Conservation (phyloP, 305 asterid genomes). For the Fraxinus sp. region DNA sequence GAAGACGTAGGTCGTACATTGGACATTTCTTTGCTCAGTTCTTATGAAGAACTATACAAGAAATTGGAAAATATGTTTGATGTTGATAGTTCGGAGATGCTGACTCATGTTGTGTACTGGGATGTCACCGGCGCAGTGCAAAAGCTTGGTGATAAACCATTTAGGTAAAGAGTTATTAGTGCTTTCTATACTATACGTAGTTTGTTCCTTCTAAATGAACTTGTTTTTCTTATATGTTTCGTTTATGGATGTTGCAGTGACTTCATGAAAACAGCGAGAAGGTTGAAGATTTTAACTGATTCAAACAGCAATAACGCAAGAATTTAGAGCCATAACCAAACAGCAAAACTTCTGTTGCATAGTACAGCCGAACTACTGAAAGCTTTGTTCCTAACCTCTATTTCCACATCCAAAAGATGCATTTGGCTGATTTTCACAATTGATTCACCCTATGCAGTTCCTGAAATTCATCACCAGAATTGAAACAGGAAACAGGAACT, state of each 20-base stretch:
- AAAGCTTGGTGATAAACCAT: conserved; percentile 66
- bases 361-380: conserved; percentile 30
- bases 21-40: conserved; percentile 58
- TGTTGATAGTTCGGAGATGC: conserved; percentile 43
- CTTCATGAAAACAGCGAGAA: conserved; percentile 51
- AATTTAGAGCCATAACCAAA: conserved; percentile 29
- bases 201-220: not conserved
- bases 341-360: conserved; percentile 24
- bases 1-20: conserved; percentile 73
- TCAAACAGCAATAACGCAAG: conserved; percentile 51
- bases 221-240: not conserved
- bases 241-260: conserved; percentile 44
- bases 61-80: conserved; percentile 64
- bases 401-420: not conserved
- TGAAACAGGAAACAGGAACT: not conserved
- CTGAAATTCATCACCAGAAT: not conserved
- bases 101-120: conserved; percentile 50
- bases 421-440: not conserved
- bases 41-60: conserved; percentile 57
- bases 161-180: conserved; percentile 40
- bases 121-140: conserved; percentile 49
- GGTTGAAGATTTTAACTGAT: conserved; percentile 62
- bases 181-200: not conserved
- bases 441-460: not conserved
- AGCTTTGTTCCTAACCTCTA: conserved; percentile 27